A percentile compares a stretch with the other conserved stretches of the same genome.
Evolutionary conservation across 1,139 yeast species (phyloP).

Genomic region (Candida albicans): DNA sequence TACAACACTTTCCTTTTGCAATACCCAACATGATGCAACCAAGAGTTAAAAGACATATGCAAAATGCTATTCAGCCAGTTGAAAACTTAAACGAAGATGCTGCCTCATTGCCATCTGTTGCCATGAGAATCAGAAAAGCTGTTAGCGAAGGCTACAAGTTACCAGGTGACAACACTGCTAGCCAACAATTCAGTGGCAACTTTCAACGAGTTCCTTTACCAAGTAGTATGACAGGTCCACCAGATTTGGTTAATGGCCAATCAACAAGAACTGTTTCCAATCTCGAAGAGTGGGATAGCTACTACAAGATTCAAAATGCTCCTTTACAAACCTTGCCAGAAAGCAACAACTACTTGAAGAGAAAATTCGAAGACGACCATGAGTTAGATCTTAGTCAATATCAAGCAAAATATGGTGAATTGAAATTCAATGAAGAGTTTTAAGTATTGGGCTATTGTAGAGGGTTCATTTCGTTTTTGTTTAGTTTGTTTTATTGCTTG

Average conservation of each 20-base stretch:
- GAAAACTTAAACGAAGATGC: conserved; percentile 10
- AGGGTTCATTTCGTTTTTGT: neutral
- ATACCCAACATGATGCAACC: conserved; percentile 10
- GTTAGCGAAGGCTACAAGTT: conserved; percentile 60
- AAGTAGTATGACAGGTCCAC: conserved; percentile 36
- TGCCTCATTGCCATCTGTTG: conserved; percentile 50
- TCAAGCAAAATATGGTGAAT: conserved; percentile 40
- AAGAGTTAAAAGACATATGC: conserved; percentile 15
- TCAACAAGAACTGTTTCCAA: conserved; percentile 34
- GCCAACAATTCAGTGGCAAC: conserved; percentile 15
- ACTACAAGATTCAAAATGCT: conserved; percentile 16
- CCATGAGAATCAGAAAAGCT: conserved; percentile 71
- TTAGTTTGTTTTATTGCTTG: neutral
- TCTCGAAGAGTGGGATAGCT: conserved; percentile 18
- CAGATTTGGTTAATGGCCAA: conserved; percentile 37
- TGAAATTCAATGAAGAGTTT: conserved; percentile 48
- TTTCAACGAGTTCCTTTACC: conserved; percentile 55
- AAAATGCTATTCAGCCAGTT: conserved; percentile 7
- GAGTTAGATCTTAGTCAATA: conserved; percentile 16
- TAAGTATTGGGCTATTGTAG: conserved; percentile 16
- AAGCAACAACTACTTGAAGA: conserved; percentile 26
- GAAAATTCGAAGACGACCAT: conserved; percentile 36
- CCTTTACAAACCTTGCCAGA: conserved; percentile 25
- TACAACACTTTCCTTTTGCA: neutral
- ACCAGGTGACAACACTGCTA: conserved; percentile 11